Conservation (phyloP, 2,329 filamentous ascomycete genomes). For the Colletotrichum lupini region DNA sequence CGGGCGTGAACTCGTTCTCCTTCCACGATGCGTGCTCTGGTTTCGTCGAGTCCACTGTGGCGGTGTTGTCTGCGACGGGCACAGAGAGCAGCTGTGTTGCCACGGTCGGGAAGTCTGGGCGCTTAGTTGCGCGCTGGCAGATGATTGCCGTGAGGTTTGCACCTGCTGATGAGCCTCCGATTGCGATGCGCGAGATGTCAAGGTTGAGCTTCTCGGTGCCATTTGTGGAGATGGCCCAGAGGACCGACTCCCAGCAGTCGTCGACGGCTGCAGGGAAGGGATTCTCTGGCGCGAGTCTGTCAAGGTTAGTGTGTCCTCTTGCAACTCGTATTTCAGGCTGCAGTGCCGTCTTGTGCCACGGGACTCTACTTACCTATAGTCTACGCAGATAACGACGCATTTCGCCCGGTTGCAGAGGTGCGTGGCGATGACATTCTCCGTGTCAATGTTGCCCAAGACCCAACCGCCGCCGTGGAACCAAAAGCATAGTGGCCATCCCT, state of each 20-base stretch:
- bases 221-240: conserved; percentile 51
- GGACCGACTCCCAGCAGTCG: conserved; percentile 66
- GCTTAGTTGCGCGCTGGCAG: conserved; percentile 58
- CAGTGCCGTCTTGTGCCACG: background rate
- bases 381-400: conserved; percentile 65
- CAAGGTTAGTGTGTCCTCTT: background rate
- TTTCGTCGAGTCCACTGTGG: conserved; percentile 52
- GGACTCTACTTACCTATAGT: conserved; percentile 59
- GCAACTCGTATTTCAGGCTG: too few relatives aligned
- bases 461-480: conserved; percentile 71
- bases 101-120: conserved; percentile 45
- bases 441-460: conserved; percentile 68
- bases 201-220: conserved; percentile 48
- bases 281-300: conserved; percentile 65
- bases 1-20: conserved; percentile 61
- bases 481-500: conserved; percentile 65
- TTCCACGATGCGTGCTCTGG: conserved; percentile 58
- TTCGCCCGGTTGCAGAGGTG: conserved; percentile 61
- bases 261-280: conserved; percentile 67
- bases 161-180: conserved; percentile 56
- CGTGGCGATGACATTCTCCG: conserved; percentile 67
- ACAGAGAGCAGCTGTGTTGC: conserved; percentile 64
- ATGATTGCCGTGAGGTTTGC: conserved; percentile 64
- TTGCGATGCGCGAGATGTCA: conserved; percentile 56
- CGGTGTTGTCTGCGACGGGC: conserved; percentile 69